Evolutionary conservation across 2,329 filamentous ascomycete species (phyloP).

Genomic region (Ceratocystis albifundus): DNA sequence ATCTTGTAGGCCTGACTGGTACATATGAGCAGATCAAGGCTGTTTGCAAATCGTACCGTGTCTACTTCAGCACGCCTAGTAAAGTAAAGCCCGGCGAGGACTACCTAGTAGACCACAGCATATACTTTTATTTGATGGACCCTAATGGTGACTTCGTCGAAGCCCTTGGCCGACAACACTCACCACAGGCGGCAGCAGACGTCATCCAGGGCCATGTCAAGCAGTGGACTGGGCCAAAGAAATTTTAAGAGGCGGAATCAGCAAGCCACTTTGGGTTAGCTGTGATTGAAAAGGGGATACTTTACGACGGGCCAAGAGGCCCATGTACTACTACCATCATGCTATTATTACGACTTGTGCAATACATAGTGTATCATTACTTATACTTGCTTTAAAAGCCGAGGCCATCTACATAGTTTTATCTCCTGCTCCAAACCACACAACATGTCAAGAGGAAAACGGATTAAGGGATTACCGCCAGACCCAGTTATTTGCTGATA

Average conservation of each 20-base stretch:
- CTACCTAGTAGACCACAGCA: conserved; percentile 96
- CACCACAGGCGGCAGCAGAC: conserved; percentile 70
- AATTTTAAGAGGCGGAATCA: conserved; percentile 20
- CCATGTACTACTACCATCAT: conserved; percentile 17
- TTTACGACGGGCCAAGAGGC: background rate
- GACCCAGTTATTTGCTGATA: background rate
- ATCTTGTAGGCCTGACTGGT: conserved; percentile 79
- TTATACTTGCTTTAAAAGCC: background rate
- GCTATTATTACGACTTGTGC: conserved; percentile 8
- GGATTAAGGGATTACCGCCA: too few species aligned
- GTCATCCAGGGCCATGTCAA: conserved; percentile 79
- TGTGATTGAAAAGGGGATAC: background rate
- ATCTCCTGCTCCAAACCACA: too few species aligned
- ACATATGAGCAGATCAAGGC: conserved; percentile 89
- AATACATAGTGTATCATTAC: conserved; percentile 17
- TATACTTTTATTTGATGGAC: conserved; percentile 99
- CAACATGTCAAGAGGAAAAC: too few species aligned
- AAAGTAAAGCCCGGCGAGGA: conserved; percentile 88
- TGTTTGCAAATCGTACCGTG: conserved; percentile 88
- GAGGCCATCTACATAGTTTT: too few species aligned
- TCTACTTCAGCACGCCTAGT: conserved; percentile 90
- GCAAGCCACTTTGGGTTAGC: background rate
- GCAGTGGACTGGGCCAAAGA: conserved; percentile 37
- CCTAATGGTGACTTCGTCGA: conserved; percentile 97
- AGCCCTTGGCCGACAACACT: conserved; percentile 88